Conservation (phyloP, 305 asterid species). For the Rubia peregrina region DNA sequence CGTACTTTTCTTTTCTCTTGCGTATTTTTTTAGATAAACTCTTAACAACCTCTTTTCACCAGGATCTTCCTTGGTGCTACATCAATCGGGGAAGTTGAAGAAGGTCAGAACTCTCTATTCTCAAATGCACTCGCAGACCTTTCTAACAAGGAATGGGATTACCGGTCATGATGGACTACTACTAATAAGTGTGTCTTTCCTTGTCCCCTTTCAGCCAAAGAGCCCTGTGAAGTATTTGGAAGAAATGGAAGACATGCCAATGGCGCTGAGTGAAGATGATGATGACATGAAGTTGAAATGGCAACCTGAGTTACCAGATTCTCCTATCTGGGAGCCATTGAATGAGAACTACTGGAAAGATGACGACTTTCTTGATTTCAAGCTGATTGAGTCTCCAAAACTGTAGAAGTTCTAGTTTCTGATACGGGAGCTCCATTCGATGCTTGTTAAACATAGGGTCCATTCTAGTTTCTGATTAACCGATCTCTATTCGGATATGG, state of each 20-base stretch:
- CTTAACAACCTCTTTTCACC: background rate
- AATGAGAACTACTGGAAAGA: constrained; percentile 40
- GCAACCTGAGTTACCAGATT: too few relatives aligned
- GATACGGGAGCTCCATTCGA: background rate
- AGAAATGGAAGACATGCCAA: too few relatives aligned
- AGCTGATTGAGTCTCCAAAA: constrained; percentile 38
- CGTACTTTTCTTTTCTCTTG: background rate
- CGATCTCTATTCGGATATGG: background rate
- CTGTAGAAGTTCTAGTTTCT: constrained; percentile 9
- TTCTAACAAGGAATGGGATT: background rate
- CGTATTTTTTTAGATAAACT: background rate
- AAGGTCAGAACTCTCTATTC: constrained; percentile 16
- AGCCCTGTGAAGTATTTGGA: too few relatives aligned
- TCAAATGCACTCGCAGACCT: background rate
- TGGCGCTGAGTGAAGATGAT: too few relatives aligned
- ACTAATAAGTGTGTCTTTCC: background rate
- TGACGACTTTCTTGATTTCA: constrained; percentile 28
- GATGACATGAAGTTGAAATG: too few relatives aligned
- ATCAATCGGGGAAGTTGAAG: too few relatives aligned
- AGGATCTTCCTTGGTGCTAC: too few relatives aligned
- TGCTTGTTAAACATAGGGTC: background rate
- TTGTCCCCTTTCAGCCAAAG: constrained; percentile 9
- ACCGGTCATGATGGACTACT: too few relatives aligned
- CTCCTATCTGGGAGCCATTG: too few relatives aligned
- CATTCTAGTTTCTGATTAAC: too few relatives aligned